Evolutionary conservation across 441 rosid species (phyloP).

Genomic region (Melastoma candidum): DNA sequence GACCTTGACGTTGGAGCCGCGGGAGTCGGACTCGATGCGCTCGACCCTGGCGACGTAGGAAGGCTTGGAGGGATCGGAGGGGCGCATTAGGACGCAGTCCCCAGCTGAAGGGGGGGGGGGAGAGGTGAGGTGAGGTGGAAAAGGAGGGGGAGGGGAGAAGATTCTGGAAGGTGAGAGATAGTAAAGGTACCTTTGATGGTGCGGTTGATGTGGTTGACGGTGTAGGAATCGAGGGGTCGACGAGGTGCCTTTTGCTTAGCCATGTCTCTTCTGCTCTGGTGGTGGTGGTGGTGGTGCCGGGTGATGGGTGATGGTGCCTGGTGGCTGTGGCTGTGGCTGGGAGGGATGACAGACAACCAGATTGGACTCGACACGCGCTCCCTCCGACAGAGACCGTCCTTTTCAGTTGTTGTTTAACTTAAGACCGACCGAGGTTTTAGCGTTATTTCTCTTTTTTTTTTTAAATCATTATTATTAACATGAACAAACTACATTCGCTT

Average conservation of each 20-base stretch:
- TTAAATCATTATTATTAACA: too few relatives aligned
- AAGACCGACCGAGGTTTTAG: too few relatives aligned
- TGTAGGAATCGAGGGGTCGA: conserved; percentile 60
- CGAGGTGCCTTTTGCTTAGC: conserved; percentile 69
- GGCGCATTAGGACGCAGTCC: conserved; percentile 90
- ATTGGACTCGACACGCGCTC: too few relatives aligned
- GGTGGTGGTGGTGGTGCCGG: too few relatives aligned
- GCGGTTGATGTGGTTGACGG: conserved; percentile 62
- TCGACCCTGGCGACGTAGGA: conserved; percentile 89
- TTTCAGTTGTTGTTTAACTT: too few relatives aligned
- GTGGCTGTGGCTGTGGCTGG: too few relatives aligned
- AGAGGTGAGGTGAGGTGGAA: too few relatives aligned
- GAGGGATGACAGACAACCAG: too few relatives aligned
- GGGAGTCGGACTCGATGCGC: conserved; percentile 73
- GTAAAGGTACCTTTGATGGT: conserved; percentile 44
- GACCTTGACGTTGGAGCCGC: conserved; percentile 65
- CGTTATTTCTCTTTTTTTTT: too few relatives aligned
- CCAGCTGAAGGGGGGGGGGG: conserved; percentile 34
- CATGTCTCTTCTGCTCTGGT: conserved; percentile 29
- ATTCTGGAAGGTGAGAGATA: conserved; percentile 1
- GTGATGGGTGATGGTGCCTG: too few relatives aligned
- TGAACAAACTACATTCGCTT: too few relatives aligned
- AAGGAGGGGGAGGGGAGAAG: conserved; percentile 4
- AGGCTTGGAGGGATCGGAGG: conserved; percentile 70
- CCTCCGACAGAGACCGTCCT: too few relatives aligned